Conservation (phyloP, 164 flowering plant species). For the Pachysandra terminalis region DNA sequence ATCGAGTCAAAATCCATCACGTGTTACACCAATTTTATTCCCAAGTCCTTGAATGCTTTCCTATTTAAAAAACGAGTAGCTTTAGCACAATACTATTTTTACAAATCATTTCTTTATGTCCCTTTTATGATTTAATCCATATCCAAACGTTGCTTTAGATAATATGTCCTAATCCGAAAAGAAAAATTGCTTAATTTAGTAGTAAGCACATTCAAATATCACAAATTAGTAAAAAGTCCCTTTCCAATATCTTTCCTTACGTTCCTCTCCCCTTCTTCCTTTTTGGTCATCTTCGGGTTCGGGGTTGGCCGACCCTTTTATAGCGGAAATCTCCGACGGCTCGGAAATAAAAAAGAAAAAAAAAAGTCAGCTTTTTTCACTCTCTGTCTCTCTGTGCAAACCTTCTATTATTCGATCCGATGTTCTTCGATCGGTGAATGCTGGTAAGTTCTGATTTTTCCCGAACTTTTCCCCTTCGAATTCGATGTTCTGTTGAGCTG, state of each 20-base stretch:
- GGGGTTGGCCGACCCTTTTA: constrained; percentile 3
- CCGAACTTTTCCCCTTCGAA: background rate
- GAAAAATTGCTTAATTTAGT: too few species aligned
- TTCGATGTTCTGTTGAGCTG: background rate
- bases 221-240: too few species aligned
- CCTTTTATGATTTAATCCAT: too few species aligned
- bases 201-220: too few species aligned
- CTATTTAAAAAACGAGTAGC: too few species aligned
- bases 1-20: too few species aligned
- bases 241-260: background rate
- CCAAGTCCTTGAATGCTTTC: too few species aligned
- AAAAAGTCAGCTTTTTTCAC: background rate
- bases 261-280: background rate
- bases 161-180: too few species aligned
- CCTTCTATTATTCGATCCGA: constrained; percentile 1
- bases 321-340: constrained; percentile 16
- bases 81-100: too few species aligned
- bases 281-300: background rate
- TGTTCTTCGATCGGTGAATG: constrained; percentile 15
- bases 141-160: too few species aligned
- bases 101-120: too few species aligned
- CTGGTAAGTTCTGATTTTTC: constrained; percentile 8
- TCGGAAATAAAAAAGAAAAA: constrained; percentile 2
- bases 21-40: too few species aligned
- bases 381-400: background rate